A percentile compares a stretch with the other conserved stretches of the same genome.
These are phyloP conservation scores for Wickerhamomyces bovis DNA, from an alignment of 805 yeast species.

Conservation along the genomic window DNA sequence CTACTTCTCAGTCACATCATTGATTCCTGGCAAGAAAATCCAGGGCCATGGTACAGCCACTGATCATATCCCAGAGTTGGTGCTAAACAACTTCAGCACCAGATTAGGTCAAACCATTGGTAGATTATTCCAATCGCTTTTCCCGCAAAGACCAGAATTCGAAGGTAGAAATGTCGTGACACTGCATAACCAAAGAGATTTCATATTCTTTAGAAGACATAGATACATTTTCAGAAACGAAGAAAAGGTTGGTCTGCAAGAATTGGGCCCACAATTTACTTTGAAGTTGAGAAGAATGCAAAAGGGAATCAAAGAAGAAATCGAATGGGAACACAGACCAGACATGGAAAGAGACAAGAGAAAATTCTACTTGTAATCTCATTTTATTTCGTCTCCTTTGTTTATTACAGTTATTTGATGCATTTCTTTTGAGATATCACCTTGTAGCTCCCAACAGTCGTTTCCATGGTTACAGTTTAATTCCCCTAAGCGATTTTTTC, in stretches of 20 bases:
- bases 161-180: slow-evolving; percentile 96
- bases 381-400: background rate
- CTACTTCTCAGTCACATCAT: slow-evolving; percentile 78
- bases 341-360: slow-evolving; percentile 96
- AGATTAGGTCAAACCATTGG: slow-evolving; percentile 93
- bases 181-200: slow-evolving; percentile 93
- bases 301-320: slow-evolving; percentile 84
- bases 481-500: background rate
- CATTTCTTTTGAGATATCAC: background rate
- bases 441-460: background rate
- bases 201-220: slow-evolving; percentile 90
- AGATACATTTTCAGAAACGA: slow-evolving; percentile 86
- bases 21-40: slow-evolving; percentile 68
- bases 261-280: slow-evolving; percentile 95
- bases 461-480: background rate
- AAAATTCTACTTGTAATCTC: slow-evolving; percentile 67
- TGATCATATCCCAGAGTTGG: slow-evolving; percentile 84
- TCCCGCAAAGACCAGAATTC: slow-evolving; percentile 90
- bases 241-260: slow-evolving; percentile 91
- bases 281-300: slow-evolving; percentile 82
- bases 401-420: background rate
- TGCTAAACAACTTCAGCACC: slow-evolving; percentile 88
- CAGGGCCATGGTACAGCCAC: slow-evolving; percentile 89
- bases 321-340: slow-evolving; percentile 94
- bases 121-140: slow-evolving; percentile 80